These are phyloP conservation scores for Solanum chaucha DNA, from an alignment of 257 asterid species.

Conservation along the genomic window DNA sequence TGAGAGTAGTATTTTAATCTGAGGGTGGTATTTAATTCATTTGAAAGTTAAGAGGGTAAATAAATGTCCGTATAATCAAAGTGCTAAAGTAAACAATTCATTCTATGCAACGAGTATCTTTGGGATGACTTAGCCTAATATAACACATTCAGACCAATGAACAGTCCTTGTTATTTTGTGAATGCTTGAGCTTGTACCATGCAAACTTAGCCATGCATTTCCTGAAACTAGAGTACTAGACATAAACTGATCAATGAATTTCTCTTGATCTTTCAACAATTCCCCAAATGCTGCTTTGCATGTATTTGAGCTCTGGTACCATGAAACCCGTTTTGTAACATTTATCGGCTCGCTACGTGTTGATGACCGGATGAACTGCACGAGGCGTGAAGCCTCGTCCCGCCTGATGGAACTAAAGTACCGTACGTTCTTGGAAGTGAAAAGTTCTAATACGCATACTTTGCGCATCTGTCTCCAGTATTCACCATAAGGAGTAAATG, in stretches of 20 bases:
- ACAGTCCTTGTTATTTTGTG: not conserved
- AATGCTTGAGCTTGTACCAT: not conserved
- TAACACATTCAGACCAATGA: not conserved
- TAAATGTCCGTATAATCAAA: no score
- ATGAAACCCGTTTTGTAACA: not conserved
- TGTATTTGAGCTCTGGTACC: not conserved
- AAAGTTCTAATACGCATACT: constrained; percentile 21
- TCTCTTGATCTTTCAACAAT: not conserved
- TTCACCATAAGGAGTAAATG: constrained; percentile 20
- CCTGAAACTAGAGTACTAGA: not conserved
- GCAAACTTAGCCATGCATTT: not conserved
- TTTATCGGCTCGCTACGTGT: not conserved
- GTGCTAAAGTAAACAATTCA: not conserved
- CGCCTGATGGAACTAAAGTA: constrained; percentile 12
- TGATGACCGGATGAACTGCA: not conserved
- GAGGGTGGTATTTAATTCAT: no score
- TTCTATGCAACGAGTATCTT: not conserved
- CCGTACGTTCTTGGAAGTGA: constrained; percentile 14
- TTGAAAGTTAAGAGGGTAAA: no score
- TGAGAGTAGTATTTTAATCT: no score
- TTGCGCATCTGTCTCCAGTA: constrained; percentile 38
- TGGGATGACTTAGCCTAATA: not conserved
- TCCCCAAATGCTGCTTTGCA: not conserved
- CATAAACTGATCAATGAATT: not conserved
- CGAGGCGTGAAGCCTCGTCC: constrained; percentile 2